Evolutionary conservation across 2,329 filamentous ascomycete species (phyloP), one percentile per base, ranked within the genome.

Genomic region (Cladophialophora exuberans): DNA sequence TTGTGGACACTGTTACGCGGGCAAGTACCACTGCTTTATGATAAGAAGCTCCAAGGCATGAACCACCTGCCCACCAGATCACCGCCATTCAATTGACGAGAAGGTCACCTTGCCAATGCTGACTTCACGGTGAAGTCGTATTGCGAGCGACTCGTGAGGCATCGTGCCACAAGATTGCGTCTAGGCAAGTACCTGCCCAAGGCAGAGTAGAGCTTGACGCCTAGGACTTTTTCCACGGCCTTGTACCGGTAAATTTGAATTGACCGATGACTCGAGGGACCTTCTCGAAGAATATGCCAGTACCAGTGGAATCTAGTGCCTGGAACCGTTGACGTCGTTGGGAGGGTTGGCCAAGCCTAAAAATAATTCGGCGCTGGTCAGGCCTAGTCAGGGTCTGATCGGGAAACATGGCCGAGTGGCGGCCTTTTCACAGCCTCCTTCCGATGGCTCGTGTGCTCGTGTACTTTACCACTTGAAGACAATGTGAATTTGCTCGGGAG

Each of bases 191-290:
- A n/a, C n/a, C n/a, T n/a, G n/a, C n/a, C 22, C 15, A 20, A 11
- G 35, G 15, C 35, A 2, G 11, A 13, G 33, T 2, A 36, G n/a
- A 36, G 10, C 22, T 39, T n/a, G n/a, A n/a, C n/a, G n/a, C n/a
- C n/a, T 23, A 49, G 46, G 46, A 38, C 33, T 49, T 49, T 35
- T 31, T 39, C 46, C 46, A 35, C 46, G 46, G 46, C 33, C 23
- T 49, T 49, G 46, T n/a, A 10, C 46, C 46, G 46, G 33, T 22
- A n/a, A 42, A 6, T 22, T 11, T 22, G n/a, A 13, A 22, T 15
- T 4, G 6, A n/a, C 39, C 2, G 39, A 13, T 23, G 39, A 22
- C 18, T 18, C n/a, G 36, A 15, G 1, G 20, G 38, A 41, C 17
- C 15, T 6, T 23, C 20, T 23, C 3, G 10, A 23, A n/a, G 38